Base-by-base conservation (phyloP, 73 alveolate genomes). In the Paraurostyla sp. region DNA sequence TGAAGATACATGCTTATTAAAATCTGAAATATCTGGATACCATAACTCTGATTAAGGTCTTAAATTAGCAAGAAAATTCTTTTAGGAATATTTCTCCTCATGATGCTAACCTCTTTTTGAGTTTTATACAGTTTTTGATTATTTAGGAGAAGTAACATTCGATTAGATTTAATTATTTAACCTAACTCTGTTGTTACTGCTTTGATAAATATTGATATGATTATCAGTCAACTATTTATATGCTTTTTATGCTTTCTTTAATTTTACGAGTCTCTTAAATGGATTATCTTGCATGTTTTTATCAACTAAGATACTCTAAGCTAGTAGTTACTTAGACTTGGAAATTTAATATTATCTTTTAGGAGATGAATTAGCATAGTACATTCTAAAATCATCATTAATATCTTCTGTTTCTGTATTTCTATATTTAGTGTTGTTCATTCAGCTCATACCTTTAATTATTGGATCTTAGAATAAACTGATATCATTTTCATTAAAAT, bases 301-400 rank as follows among this genome's bases (percentile, higher is more conserved):
- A 22, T 22, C 82, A 16, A 65, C 25, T 38, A 65, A 38, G 4
- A 65, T n/a, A n/a, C n/a, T n/a, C n/a, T n/a, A n/a, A n/a, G n/a
- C n/a, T n/a, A n/a, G n/a, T n/a, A n/a, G n/a, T n/a, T n/a, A n/a
- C n/a, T n/a, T n/a, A n/a, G n/a, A n/a, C n/a, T n/a, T 33, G 9
- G 82, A 38, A n/a, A 65, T 58, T 22, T 65, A 56, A 65, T 65
- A 65, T 1, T 27, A n/a, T 38, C 58, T 32, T 35, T 65, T 65
- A 30, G 82, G 82, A 35, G 82, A 65, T 7, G 82, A 65, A 35
- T 65, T 65, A 35, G 82, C 82, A 65, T 65, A 65, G 25, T 38
- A 65, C 18, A 65, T 22, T 33, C 82, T 25, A 38, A 65, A 65
- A 36, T 65, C 82, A 2, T 65, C 32, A 65, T 40, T 58, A n/a